Percentiles rank a stretch among this genome's conserved stretches.
Conservation (phyloP, 208 protist species). For the Porcisia deanei region DNA sequence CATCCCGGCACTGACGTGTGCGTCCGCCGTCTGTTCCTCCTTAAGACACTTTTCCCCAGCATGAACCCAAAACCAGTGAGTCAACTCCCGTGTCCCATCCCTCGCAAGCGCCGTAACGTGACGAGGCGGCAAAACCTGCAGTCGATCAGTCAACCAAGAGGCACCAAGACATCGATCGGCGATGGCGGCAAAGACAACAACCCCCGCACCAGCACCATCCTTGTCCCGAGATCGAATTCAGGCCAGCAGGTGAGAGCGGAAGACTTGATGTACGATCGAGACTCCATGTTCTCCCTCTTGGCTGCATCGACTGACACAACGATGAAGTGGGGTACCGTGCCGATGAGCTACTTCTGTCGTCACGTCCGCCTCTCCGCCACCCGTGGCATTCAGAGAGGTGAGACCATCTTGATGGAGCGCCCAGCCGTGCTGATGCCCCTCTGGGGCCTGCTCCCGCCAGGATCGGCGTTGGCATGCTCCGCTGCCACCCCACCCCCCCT, state of each 20-base stretch:
- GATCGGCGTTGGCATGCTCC: not conserved
- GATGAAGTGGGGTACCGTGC: slow-evolving; percentile 22
- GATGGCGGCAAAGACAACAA: not conserved
- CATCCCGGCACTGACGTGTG: slow-evolving; percentile 25
- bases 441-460: slow-evolving; percentile 18
- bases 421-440: slow-evolving; percentile 25
- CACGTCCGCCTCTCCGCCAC: slow-evolving; percentile 39
- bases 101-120: slow-evolving; percentile 1
- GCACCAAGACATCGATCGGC: not conserved
- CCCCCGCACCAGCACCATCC: not conserved
- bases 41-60: slow-evolving; percentile 31
- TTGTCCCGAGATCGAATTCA: not conserved
- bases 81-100: slow-evolving; percentile 6
- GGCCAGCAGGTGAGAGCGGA: slow-evolving; percentile 12
- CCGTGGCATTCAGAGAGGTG: slow-evolving; percentile 19
- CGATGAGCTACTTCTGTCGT: slow-evolving; percentile 31
- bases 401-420: slow-evolving; percentile 24
- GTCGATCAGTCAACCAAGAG: not conserved
- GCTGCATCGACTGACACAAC: slow-evolving; percentile 21
- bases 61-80: slow-evolving; percentile 20
- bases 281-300: slow-evolving; percentile 29
- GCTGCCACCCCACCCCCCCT: not conserved
- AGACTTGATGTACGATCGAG: slow-evolving; percentile 33
- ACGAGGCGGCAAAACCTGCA: not conserved
- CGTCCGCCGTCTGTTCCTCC: slow-evolving; percentile 32